A percentile compares a stretch with the other conserved stretches of the same genome.
Conservation (phyloP, 2,329 filamentous ascomycete species). For the Ceratocystis papillata region DNA sequence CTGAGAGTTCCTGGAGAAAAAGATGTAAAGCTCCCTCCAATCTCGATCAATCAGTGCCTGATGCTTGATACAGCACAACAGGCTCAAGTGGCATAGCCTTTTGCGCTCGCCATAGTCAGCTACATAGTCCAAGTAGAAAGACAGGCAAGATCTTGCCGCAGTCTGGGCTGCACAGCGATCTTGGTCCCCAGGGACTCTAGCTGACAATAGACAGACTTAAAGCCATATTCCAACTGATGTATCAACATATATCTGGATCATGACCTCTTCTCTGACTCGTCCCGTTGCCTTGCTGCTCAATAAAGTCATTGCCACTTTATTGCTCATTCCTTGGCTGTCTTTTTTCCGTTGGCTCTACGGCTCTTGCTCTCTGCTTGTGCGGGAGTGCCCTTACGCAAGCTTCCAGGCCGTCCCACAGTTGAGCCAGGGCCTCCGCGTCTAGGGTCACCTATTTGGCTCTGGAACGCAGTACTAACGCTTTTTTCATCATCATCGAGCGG, state of each 20-base stretch:
- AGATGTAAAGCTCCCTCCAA: too few relatives aligned
- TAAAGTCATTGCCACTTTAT: background rate
- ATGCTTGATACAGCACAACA: too few relatives aligned
- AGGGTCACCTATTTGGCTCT: conserved; percentile 69
- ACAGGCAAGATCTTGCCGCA: background rate
- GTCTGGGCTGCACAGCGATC: background rate
- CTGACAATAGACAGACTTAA: background rate
- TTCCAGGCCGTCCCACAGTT: background rate
- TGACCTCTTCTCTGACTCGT: background rate
- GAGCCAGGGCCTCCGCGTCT: conserved; percentile 30
- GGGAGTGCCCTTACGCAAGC: background rate
- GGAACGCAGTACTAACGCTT: conserved; percentile 92
- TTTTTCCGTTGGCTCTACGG: conserved; percentile 16
- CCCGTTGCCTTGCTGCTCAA: background rate
- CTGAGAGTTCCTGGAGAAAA: too few relatives aligned
- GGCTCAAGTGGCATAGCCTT: too few relatives aligned
- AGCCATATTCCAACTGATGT: background rate
- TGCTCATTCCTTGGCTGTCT: conserved; percentile 18
- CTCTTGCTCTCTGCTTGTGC: conserved; percentile 6
- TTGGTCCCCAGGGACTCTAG: background rate
- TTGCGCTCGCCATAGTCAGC: background rate
- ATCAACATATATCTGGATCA: background rate
- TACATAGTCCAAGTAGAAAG: background rate
- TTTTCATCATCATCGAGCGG: conserved; percentile 84
- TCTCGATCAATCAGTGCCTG: too few relatives aligned